Evolutionary conservation across 176 grass and related monocot species (phyloP).

Genomic region (Carex scoparia): DNA sequence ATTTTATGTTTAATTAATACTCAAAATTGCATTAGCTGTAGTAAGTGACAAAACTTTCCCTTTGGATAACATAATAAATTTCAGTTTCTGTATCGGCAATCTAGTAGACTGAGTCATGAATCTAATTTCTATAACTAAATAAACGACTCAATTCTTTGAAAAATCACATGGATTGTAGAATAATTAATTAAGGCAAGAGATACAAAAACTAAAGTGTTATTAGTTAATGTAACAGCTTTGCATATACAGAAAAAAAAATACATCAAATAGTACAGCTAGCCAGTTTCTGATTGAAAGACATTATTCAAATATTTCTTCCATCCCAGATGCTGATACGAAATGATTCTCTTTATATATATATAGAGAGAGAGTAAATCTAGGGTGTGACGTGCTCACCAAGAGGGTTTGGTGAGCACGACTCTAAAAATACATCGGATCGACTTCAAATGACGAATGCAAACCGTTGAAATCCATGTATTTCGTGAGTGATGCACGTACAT

Average conservation of each 20-base stretch:
- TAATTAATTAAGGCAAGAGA: neutral
- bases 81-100: neutral
- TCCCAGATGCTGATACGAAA: neutral
- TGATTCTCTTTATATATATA: neutral
- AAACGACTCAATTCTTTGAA: neutral
- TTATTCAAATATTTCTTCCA: neutral
- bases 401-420: too few relatives aligned
- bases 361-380: too few relatives aligned
- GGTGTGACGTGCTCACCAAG: too few relatives aligned
- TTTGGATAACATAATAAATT: constrained; percentile 11
- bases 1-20: neutral
- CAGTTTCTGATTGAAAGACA: neutral
- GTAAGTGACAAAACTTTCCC: neutral
- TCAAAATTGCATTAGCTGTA: neutral
- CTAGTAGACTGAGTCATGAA: neutral
- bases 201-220: neutral
- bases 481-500: too few relatives aligned
- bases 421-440: too few relatives aligned
- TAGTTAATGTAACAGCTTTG: neutral
- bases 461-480: too few relatives aligned
- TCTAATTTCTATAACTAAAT: neutral
- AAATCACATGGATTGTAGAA: neutral
- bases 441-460: too few relatives aligned
- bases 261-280: neutral
- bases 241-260: neutral